Evolutionary conservation across 768 basidiomycete species (phyloP), one percentile per base, ranked within the genome.

Genomic region (Calocera viscosa): DNA sequence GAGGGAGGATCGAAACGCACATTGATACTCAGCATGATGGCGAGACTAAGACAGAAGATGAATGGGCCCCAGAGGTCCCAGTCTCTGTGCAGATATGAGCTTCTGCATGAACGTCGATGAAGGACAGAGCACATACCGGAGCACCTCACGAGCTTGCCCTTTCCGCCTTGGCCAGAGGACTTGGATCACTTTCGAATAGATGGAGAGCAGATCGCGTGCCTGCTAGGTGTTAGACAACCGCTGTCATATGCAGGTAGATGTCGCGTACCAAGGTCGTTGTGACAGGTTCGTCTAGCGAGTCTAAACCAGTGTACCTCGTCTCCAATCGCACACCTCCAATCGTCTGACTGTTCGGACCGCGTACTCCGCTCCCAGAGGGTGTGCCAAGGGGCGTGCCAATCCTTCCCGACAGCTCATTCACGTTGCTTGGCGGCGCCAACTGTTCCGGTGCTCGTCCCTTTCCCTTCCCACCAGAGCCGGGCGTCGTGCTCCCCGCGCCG

Each of bases 51-150:
- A 71, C 88, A 91, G 41, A 94, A 81, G 28, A 97, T 81, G 1
- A 97, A 80, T 12, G 94, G 94, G 1, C 94, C 94, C 95, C 95
- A 98, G 28, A 98, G 82, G 77, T 98, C 95, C 95, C 94, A 98
- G 74, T 97, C 94, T 70, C 93, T 93, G 73, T 1, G 38, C 14
- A 24, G 5, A 60, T n/a, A 53, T 64, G 32, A 49, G 69, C 63
- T 67, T 67, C 63, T 28, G n/a, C n/a, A 14, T 26, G 16, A 39
- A 32, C 47, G 43, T 1, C 0, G 64, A 14, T 41, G 47, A 19
- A 34, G 34, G 32, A 19, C 17, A 35, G 28, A 64, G 67, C 12
- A 67, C 81, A 65, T 47, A 91, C 94, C 82, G 83, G 53, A 94
- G 77, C 2, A 94, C 90, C 78, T 94, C 93, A 63, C 90, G 86